Percentiles rank a stretch among this genome's conserved stretches.
phyloP scores from a whole-genome alignment of 805 yeast genomes.

The Kazachstania kunashirensis region DNA sequence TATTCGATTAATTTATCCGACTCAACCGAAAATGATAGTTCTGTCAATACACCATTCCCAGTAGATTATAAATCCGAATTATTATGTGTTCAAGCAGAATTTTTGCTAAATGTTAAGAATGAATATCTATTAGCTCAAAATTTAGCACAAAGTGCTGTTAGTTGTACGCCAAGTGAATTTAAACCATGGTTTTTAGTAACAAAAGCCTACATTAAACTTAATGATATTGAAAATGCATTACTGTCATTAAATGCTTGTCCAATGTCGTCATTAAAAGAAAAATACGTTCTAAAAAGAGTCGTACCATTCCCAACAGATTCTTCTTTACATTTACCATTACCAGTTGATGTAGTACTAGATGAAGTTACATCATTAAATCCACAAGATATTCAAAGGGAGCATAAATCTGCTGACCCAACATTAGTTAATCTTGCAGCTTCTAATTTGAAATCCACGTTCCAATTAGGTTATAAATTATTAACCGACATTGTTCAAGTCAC shows the following conservation, averaged over 20 bases:
- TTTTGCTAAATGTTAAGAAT: conserved; percentile 18
- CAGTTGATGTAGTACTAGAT: conserved; percentile 60
- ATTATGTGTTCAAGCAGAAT: conserved; percentile 25
- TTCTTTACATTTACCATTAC: conserved; percentile 60
- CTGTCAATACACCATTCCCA: conserved; percentile 8
- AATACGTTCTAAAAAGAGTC: conserved; percentile 50
- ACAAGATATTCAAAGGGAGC: conserved; percentile 55
- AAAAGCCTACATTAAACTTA: conserved; percentile 49
- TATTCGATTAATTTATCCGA: not conserved
- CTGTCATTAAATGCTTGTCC: conserved; percentile 72
- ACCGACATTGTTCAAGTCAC: conserved; percentile 55
- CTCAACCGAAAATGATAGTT: not conserved
- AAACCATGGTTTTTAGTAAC: conserved; percentile 65
- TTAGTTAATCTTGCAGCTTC: conserved; percentile 59
- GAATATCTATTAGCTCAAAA: conserved; percentile 21
- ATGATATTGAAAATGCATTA: conserved; percentile 63
- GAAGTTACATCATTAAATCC: conserved; percentile 63
- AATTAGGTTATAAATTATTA: conserved; percentile 48
- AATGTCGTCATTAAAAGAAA: conserved; percentile 61
- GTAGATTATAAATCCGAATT: conserved; percentile 24
- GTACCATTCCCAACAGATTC: conserved; percentile 33
- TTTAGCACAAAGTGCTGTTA: conserved; percentile 35
- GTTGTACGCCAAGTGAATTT: conserved; percentile 66
- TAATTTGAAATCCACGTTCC: conserved; percentile 49
- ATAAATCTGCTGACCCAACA: conserved; percentile 51